phyloP scores from a whole-genome alignment of 1,284 basidiomycete species.

The Malassezia dermatis region DNA sequence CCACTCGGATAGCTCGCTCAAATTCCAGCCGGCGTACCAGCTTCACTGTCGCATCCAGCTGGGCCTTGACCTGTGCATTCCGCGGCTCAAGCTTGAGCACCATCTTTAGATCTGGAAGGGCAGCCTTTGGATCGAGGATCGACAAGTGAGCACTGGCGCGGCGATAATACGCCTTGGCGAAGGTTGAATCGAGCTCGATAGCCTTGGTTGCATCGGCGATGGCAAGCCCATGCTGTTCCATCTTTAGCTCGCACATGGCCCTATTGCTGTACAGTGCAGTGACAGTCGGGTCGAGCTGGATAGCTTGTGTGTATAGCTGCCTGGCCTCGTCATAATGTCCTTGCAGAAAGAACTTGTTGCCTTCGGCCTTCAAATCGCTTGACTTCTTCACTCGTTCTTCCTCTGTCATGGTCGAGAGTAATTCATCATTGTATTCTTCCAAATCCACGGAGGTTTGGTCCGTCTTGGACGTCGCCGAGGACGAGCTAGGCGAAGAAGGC shows the following conservation, averaged over 20 bases:
- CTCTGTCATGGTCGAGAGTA: conserved; percentile 11
- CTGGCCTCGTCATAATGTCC: conserved; percentile 37
- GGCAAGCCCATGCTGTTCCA: conserved; percentile 46
- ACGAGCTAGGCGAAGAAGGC: conserved; percentile 5
- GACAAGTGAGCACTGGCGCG: conserved; percentile 85
- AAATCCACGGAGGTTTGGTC: not conserved
- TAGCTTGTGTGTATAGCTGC: conserved; percentile 33
- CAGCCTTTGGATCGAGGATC: conserved; percentile 54
- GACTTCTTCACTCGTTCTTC: conserved; percentile 27
- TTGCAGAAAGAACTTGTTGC: conserved; percentile 38
- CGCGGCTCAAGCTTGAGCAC: conserved; percentile 76
- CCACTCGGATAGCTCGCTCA: conserved; percentile 39
- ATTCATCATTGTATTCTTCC: not conserved
- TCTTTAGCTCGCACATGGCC: conserved; percentile 45
- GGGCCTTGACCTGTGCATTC: conserved; percentile 68
- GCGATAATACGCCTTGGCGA: conserved; percentile 84
- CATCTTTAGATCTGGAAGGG: conserved; percentile 36
- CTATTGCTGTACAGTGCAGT: conserved; percentile 39
- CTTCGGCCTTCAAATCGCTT: conserved; percentile 29
- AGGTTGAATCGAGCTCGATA: conserved; percentile 75
- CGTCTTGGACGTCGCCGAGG: not conserved
- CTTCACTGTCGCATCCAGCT: conserved; percentile 80
- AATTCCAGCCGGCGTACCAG: conserved; percentile 56
- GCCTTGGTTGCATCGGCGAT: conserved; percentile 56
- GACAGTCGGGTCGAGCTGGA: conserved; percentile 34